Evolutionary conservation across 805 yeast species (phyloP).

Genomic region (Saccharomycopsis babjevae): DNA sequence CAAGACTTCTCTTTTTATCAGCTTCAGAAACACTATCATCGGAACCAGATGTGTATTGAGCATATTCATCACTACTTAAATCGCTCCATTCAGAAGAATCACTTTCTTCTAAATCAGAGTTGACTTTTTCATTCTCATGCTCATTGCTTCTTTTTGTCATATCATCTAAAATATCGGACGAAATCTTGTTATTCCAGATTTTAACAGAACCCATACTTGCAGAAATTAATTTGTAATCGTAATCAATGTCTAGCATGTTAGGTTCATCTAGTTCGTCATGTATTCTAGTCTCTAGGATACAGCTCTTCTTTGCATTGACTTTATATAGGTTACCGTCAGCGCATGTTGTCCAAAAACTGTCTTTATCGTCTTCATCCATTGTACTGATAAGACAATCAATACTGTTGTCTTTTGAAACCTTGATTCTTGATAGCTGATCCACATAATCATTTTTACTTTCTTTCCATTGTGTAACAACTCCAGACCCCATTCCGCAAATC

Average conservation of each 20-base stretch:
- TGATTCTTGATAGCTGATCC: slow-evolving; percentile 75
- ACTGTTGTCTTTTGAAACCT: slow-evolving; percentile 57
- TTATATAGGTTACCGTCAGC: slow-evolving; percentile 66
- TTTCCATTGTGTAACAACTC: slow-evolving; percentile 81
- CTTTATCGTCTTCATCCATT: slow-evolving; percentile 31
- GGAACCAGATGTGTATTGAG: not conserved
- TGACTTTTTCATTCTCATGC: slow-evolving; percentile 17
- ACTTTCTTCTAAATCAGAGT: slow-evolving; percentile 9
- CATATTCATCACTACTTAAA: slow-evolving; percentile 4
- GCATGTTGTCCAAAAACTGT: slow-evolving; percentile 67
- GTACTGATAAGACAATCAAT: slow-evolving; percentile 50
- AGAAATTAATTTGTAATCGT: slow-evolving; percentile 65
- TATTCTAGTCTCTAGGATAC: slow-evolving; percentile 50
- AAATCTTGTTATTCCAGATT: slow-evolving; percentile 49
- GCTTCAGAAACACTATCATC: slow-evolving; percentile 22
- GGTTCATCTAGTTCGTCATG: slow-evolving; percentile 73
- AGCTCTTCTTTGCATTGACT: slow-evolving; percentile 55
- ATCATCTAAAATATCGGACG: slow-evolving; percentile 12
- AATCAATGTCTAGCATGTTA: slow-evolving; percentile 65
- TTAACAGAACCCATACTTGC: slow-evolving; percentile 77
- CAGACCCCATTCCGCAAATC: slow-evolving; percentile 85
- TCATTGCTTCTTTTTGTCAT: slow-evolving; percentile 23
- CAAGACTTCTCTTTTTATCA: slow-evolving; percentile 94
- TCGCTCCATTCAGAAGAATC: slow-evolving; percentile 10
- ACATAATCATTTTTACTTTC: slow-evolving; percentile 52